Evolutionary conservation across 352 stramenopile genomes (phyloP).

Genomic region (Pythium oligandrum): DNA sequence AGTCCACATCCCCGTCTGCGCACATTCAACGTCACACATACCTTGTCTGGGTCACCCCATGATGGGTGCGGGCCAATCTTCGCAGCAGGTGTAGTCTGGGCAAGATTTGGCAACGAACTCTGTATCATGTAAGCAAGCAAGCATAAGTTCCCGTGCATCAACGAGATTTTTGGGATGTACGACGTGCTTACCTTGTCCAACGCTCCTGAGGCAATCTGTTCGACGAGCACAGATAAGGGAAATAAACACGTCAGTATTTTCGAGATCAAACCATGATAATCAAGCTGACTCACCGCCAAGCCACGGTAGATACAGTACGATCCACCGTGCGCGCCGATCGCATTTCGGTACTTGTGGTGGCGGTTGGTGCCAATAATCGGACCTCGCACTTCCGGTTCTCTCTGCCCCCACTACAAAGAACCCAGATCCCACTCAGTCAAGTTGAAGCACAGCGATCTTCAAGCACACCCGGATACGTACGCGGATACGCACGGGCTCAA

Average conservation of each 20-base stretch:
- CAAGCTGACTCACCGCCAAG: constrained; percentile 73
- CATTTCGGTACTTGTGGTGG: constrained; percentile 95
- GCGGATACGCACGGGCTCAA: constrained; percentile 80
- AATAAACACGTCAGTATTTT: constrained; percentile 1
- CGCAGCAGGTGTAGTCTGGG: constrained; percentile 93
- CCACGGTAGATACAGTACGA: constrained; percentile 99
- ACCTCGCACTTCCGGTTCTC: constrained; percentile 86
- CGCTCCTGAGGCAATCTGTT: constrained; percentile 58
- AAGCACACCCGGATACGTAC: constrained; percentile 25
- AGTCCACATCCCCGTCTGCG: neutral
- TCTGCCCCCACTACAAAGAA: constrained; percentile 86
- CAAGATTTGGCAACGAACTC: constrained; percentile 69
- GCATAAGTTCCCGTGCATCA: neutral
- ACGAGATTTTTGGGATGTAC: no score
- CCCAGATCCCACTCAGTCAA: neutral
- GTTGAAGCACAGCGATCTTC: neutral
- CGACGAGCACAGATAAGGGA: neutral
- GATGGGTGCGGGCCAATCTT: constrained; percentile 96
- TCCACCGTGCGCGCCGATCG: constrained; percentile 97
- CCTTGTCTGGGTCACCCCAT: constrained; percentile 95
- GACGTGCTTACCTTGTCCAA: constrained; percentile 38
- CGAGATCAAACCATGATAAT: no score
- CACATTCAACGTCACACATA: constrained; percentile 3
- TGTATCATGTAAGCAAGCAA: constrained; percentile 1
- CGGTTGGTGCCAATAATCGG: constrained; percentile 95